These are phyloP conservation scores for Boletus semigastroideus DNA, from an alignment of 1,284 basidiomycete genomes.

Conservation along the genomic window DNA sequence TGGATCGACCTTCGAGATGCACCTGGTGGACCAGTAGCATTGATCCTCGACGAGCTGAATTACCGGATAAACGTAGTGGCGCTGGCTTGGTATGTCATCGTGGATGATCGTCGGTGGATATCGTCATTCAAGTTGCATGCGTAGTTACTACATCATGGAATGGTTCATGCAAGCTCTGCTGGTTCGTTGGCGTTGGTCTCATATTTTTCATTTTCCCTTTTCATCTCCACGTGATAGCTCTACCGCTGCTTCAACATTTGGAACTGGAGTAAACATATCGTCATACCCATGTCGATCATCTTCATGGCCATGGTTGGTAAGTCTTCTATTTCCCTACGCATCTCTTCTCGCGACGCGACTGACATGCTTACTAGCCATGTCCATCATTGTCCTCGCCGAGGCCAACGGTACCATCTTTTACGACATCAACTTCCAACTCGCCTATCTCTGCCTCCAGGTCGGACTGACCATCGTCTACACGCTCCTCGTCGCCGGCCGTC, in stretches of 20 bases:
- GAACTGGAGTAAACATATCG: constrained; percentile 17
- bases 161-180: constrained; percentile 30
- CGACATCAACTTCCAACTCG: constrained; percentile 26
- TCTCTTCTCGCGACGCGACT: not conserved
- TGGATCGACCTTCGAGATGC: constrained; percentile 32
- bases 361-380: constrained; percentile 17
- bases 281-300: constrained; percentile 25
- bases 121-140: not conserved
- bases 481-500: constrained; percentile 27
- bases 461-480: constrained; percentile 33
- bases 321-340: not conserved
- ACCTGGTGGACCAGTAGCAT: constrained; percentile 22
- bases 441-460: constrained; percentile 30
- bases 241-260: constrained; percentile 32
- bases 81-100: constrained; percentile 21
- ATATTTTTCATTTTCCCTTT: not conserved
- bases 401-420: constrained; percentile 23
- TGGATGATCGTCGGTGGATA: not conserved
- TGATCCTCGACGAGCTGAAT: constrained; percentile 26
- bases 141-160: constrained; percentile 27
- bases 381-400: constrained; percentile 27
- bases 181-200: constrained; percentile 6
- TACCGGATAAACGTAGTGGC: constrained; percentile 29
- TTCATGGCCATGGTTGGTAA: constrained; percentile 27
- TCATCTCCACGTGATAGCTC: constrained; percentile 16